Evolutionary conservation across 176 grass and related monocot species (phyloP).

Genomic region (Themeda triandra): DNA sequence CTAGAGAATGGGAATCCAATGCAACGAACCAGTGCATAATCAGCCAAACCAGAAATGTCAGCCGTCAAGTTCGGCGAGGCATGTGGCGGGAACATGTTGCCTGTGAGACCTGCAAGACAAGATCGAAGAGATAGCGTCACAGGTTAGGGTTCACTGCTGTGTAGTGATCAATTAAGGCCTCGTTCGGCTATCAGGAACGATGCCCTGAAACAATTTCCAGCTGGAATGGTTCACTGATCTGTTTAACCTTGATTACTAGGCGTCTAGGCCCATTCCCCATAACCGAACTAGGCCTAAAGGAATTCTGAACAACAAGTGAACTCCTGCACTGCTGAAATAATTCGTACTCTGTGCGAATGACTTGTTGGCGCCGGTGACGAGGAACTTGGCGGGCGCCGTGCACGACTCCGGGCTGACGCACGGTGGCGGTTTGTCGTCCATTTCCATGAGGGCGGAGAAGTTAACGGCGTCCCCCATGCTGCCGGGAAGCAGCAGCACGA

Average conservation of each 20-base stretch:
- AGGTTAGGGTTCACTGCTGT: neutral
- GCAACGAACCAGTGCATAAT: constrained; percentile 31
- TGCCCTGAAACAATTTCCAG: too few relatives aligned
- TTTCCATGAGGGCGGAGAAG: neutral
- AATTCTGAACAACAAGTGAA: neutral
- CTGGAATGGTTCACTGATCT: too few relatives aligned
- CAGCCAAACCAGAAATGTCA: constrained; percentile 15
- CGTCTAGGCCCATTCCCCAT: too few relatives aligned
- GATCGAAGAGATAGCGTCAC: neutral
- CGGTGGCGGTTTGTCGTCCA: neutral
- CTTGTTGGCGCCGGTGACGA: constrained; percentile 32
- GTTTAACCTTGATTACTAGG: too few relatives aligned
- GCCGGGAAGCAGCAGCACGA: neutral
- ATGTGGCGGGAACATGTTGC: constrained; percentile 26
- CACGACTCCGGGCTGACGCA: neutral
- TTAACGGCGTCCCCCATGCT: neutral
- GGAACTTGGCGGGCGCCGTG: constrained; percentile 2
- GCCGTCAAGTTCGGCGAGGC: neutral
- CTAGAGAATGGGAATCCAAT: neutral
- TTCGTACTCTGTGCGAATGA: constrained; percentile 31
- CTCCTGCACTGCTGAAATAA: neutral
- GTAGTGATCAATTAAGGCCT: neutral
- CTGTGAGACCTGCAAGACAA: constrained; percentile 22
- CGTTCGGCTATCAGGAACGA: too few relatives aligned
- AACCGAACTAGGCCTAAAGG: neutral